These are phyloP conservation scores for Diaporthe sp. DNA, from an alignment of 2,329 filamentous ascomycete species.

Conservation along the genomic window DNA sequence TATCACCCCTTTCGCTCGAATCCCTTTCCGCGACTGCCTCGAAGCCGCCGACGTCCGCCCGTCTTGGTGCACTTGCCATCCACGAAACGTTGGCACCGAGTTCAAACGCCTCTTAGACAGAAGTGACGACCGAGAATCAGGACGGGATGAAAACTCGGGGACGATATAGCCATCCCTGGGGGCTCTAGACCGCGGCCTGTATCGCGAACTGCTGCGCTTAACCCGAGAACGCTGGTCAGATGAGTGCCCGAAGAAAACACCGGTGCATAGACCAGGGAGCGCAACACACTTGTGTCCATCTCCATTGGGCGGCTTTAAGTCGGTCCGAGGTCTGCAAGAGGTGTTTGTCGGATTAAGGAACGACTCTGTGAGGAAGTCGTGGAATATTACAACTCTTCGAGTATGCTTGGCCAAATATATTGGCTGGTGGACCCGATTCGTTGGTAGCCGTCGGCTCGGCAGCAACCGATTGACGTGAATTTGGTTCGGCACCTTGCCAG, in stretches of 20 bases:
- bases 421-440: neutral
- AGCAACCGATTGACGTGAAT: neutral
- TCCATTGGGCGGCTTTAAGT: neutral
- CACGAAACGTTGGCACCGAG: conserved; percentile 2
- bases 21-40: neutral
- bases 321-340: neutral
- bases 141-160: neutral
- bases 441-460: conserved; percentile 15
- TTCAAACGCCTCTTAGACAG: neutral
- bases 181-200: neutral
- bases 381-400: neutral
- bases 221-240: neutral
- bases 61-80: neutral
- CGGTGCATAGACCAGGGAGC: neutral
- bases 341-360: neutral
- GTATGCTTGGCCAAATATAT: neutral
- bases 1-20: neutral
- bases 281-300: neutral
- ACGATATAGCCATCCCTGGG: neutral
- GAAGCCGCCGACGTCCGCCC: neutral
- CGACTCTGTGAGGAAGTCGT: neutral
- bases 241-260: neutral
- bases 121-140: neutral
- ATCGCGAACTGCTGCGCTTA: neutral
- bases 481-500: conserved; percentile 11